phyloP scores from a whole-genome alignment of 2,329 filamentous ascomycete species.

The Alternaria arborescens region DNA sequence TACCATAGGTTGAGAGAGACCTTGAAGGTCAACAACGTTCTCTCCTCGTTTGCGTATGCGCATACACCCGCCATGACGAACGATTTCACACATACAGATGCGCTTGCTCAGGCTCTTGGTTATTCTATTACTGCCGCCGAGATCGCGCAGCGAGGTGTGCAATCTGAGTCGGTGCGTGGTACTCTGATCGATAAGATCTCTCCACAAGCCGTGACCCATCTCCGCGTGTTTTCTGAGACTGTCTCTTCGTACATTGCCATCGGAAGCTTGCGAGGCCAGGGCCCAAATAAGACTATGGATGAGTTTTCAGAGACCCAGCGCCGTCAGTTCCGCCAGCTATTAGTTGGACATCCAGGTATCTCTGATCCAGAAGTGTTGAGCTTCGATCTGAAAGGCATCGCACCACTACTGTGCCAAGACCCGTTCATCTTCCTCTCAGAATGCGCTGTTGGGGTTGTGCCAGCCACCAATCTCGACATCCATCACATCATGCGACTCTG shows the following conservation, averaged over 20 bases:
- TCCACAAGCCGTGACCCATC: conserved; percentile 82
- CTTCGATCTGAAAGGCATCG: conserved; percentile 55
- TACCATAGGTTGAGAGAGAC: conserved; percentile 66
- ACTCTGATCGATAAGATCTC: conserved; percentile 86
- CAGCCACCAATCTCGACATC: conserved; percentile 75
- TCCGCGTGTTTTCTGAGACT: conserved; percentile 89
- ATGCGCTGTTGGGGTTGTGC: conserved; percentile 73
- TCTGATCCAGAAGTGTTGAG: conserved; percentile 47
- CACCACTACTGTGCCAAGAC: conserved; percentile 72
- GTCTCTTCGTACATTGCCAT: conserved; percentile 84
- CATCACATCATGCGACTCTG: conserved; percentile 83
- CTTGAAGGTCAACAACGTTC: conserved; percentile 60
- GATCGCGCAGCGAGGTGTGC: conserved; percentile 87
- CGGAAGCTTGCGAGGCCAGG: conserved; percentile 70
- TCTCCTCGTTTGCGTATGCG: conserved; percentile 56
- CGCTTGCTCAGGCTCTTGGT: conserved; percentile 73
- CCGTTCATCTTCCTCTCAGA: conserved; percentile 84
- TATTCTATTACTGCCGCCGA: conserved; percentile 88
- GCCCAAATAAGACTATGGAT: conserved; percentile 67
- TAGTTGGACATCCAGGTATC: conserved; percentile 64
- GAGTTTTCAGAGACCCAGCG: conserved; percentile 75
- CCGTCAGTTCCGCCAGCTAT: conserved; percentile 78
- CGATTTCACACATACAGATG: conserved; percentile 64
- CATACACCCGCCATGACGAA: conserved; percentile 53
- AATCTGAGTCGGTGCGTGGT: conserved; percentile 71